phyloP scores from a whole-genome alignment of 75 land plant species.

The Cupressus sempervirens region DNA sequence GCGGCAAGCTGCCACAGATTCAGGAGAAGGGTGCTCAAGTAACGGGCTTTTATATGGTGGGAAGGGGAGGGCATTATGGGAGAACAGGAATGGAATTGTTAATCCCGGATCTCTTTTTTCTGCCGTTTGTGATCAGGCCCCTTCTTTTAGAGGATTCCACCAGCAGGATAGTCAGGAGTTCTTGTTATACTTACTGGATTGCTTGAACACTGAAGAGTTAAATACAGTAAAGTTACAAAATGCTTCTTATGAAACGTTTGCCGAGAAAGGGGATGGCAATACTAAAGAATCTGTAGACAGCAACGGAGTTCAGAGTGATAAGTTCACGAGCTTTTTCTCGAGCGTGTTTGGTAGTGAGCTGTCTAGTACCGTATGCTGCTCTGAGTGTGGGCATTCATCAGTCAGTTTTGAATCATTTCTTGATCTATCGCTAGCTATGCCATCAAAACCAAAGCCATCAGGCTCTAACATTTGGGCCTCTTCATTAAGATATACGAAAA shows the following conservation, averaged over 20 bases:
- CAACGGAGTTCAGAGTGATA: neutral
- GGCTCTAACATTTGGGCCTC: neutral
- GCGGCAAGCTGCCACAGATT: slow-evolving; percentile 11
- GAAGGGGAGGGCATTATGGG: neutral
- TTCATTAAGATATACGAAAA: neutral
- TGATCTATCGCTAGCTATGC: slow-evolving; percentile 46
- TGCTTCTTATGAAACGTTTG: too few species aligned
- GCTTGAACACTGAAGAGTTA: slow-evolving; percentile 36
- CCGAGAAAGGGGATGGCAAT: slow-evolving; percentile 1
- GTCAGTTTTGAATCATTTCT: slow-evolving; percentile 37
- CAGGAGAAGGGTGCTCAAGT: slow-evolving; percentile 10
- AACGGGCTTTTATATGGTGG: neutral
- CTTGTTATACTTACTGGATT: slow-evolving; percentile 35
- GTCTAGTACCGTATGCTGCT: slow-evolving; percentile 40
- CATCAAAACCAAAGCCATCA: slow-evolving; percentile 21
- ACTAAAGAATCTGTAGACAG: neutral
- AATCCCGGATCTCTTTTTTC: slow-evolving; percentile 32
- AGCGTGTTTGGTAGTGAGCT: slow-evolving; percentile 36
- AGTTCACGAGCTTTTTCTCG: slow-evolving; percentile 28
- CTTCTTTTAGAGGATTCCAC: slow-evolving; percentile 46
- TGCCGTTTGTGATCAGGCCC: slow-evolving; percentile 39
- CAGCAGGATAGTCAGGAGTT: slow-evolving; percentile 58
- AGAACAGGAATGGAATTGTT: slow-evolving; percentile 1
- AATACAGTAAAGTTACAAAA: slow-evolving; percentile 10
- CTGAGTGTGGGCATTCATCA: slow-evolving; percentile 49